Base-by-base conservation (phyloP, 371 early-diverging fungal genomes). In the Apophysomyces trapeziformis region DNA sequence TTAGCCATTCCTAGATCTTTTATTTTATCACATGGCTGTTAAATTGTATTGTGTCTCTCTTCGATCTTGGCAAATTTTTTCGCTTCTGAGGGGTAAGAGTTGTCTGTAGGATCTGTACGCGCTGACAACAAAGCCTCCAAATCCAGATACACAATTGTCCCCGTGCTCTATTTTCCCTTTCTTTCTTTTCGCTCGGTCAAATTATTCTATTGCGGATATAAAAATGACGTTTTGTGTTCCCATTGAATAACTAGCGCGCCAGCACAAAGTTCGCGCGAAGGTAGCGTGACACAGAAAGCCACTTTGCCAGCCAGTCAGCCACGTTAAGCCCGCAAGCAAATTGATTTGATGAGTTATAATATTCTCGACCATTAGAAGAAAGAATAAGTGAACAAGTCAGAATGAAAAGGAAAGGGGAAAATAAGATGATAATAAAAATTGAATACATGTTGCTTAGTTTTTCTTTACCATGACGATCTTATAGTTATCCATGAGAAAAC, bases 201-300 rank as follows among this genome's bases (percentile, higher is more conserved):
- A 21, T 50, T 50, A 9, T 18, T 50, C 9, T 18, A 50, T 50
- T 50, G 21, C 21, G 21, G 54, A 50, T 50, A 50, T 21, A 26
- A 26, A 50, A 7, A 50, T 50, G 54, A 50, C 54, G 54, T 50
- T 50, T 50, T 50, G 54, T 50, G 54, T 50, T 21, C 54, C 54
- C 54, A 50, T 7, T 9, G 21, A 50, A 50, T 26, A 50, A 21
- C 16, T 35, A 4, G 54, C 54, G 54, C 54, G 54, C 54, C 54
- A 50, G 54, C 16, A 50, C 54, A 50, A 50, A 21, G 54, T 50
- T 50, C 54, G 54, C 54, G 54, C 54, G 54, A 50, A 50, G 9
- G 21, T 18, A 21, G 54, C 1, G 54, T 50, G 16, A 50, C 54
- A 50, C 54, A 21, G 21, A 21, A 9, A 50, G 54, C 54, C 54